phyloP scores from a whole-genome alignment of 345 rosid species.

The Linum usitatissimum region DNA sequence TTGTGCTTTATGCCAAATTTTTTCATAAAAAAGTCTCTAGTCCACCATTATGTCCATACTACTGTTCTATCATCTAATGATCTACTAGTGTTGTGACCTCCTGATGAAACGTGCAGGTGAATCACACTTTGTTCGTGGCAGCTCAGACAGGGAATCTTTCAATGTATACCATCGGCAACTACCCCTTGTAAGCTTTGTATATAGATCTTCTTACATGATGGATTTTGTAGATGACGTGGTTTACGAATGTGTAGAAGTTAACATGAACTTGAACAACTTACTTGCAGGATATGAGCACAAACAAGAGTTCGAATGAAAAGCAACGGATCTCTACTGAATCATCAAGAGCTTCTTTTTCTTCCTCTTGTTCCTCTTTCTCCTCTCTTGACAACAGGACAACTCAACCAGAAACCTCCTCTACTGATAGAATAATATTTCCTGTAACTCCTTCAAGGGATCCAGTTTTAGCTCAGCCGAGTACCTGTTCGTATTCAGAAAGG shows the following conservation, averaged over 20 bases:
- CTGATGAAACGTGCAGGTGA: not conserved
- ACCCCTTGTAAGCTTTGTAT: not conserved
- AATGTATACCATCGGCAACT: not conserved
- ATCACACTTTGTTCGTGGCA: not conserved
- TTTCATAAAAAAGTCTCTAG: not conserved
- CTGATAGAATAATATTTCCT: conserved; percentile 20
- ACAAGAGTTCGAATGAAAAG: conserved; percentile 40
- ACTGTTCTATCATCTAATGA: not conserved
- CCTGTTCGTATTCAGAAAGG: conserved; percentile 21
- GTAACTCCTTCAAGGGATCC: conserved; percentile 17
- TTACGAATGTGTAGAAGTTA: not conserved
- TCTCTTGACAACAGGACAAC: conserved; percentile 48
- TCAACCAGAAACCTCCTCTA: conserved; percentile 33
- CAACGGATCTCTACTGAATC: conserved; percentile 55
- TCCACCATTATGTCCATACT: not conserved
- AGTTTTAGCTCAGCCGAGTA: conserved; percentile 24
- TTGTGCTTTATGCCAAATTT: not conserved
- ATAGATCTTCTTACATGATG: not conserved
- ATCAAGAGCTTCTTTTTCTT: conserved; percentile 54
- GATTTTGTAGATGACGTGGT: not conserved
- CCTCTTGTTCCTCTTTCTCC: conserved; percentile 68
- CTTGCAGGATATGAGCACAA: conserved; percentile 52
- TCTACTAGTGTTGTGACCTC: not conserved
- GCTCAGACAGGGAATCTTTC: conserved; percentile 2
- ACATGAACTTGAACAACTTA: not conserved